These are phyloP conservation scores for Sclerotinia borealis DNA, from an alignment of 2,329 filamentous ascomycete species.

Conservation along the genomic window DNA sequence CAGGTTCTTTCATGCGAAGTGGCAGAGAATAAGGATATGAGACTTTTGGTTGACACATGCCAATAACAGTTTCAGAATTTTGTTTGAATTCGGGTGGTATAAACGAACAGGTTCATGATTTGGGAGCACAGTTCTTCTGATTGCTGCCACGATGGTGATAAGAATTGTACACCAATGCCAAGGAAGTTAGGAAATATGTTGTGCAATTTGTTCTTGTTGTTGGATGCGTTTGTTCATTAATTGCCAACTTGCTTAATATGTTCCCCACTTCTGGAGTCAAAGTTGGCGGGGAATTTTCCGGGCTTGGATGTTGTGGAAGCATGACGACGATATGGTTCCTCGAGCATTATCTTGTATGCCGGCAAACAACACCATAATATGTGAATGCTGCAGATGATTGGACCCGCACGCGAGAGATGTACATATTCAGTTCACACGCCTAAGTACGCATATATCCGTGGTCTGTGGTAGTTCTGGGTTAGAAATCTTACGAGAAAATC, in stretches of 20 bases:
- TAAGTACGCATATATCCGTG: not conserved
- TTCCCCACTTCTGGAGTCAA: not conserved
- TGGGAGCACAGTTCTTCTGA: rapidly evolving
- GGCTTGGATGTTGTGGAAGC: not conserved
- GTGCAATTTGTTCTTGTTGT: not conserved
- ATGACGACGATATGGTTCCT: not conserved
- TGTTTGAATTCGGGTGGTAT: not conserved
- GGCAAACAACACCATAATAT: not conserved
- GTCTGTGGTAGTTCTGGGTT: not conserved
- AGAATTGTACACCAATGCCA: too few relatives aligned
- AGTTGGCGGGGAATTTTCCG: too few relatives aligned
- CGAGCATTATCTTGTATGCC: not conserved
- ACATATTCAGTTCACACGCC: not conserved
- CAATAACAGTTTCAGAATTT: too few relatives aligned
- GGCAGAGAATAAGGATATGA: not conserved
- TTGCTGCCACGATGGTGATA: not conserved
- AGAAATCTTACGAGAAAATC: not conserved
- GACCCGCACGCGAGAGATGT: not conserved
- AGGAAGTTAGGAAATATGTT: not conserved
- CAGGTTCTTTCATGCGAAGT: not conserved
- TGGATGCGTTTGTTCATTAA: not conserved
- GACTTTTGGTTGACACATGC: too few relatives aligned
- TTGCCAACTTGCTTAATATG: not conserved
- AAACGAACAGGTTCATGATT: too few relatives aligned
- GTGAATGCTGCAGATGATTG: not conserved